phyloP scores from a whole-genome alignment of 768 basidiomycete genomes.

The Amanita rubescens region DNA sequence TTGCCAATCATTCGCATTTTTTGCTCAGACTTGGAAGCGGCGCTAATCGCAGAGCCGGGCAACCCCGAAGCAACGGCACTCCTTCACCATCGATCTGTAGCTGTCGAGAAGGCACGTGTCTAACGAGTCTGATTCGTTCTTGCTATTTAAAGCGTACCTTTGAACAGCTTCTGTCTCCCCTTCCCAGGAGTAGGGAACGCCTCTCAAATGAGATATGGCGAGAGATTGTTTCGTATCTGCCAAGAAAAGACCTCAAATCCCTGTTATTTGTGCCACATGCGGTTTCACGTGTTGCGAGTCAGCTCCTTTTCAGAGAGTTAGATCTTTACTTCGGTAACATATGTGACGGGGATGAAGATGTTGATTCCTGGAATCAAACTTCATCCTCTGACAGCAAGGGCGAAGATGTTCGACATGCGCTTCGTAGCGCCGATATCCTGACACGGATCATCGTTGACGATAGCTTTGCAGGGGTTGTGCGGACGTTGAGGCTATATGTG shows the following conservation, averaged over 20 bases:
- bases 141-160: neutral
- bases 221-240: conserved; percentile 55
- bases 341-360: conserved; percentile 15
- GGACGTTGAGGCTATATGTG: conserved; percentile 53
- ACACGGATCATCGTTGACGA: conserved; percentile 57
- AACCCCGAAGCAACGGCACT: conserved; percentile 62
- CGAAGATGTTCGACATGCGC: conserved; percentile 46
- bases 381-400: conserved; percentile 19
- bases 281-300: conserved; percentile 61
- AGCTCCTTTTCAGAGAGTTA: conserved; percentile 56
- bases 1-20: conserved; percentile 1
- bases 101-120: conserved; percentile 47
- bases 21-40: conserved; percentile 56
- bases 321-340: conserved; percentile 51
- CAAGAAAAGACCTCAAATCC: conserved; percentile 57
- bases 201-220: conserved; percentile 70
- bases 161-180: conserved; percentile 29
- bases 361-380: conserved; percentile 11
- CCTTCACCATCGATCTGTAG: conserved; percentile 46
- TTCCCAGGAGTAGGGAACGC: conserved; percentile 39
- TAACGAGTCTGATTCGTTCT: neutral
- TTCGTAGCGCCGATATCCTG: conserved; percentile 64
- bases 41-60: conserved; percentile 55
- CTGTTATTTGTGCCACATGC: conserved; percentile 58
- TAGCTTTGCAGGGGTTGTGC: conserved; percentile 49